Percentiles rank a stretch among this genome's conserved stretches.
Evolutionary conservation across 768 basidiomycete genomes (phyloP).

Genomic region (Clavulina sp.): DNA sequence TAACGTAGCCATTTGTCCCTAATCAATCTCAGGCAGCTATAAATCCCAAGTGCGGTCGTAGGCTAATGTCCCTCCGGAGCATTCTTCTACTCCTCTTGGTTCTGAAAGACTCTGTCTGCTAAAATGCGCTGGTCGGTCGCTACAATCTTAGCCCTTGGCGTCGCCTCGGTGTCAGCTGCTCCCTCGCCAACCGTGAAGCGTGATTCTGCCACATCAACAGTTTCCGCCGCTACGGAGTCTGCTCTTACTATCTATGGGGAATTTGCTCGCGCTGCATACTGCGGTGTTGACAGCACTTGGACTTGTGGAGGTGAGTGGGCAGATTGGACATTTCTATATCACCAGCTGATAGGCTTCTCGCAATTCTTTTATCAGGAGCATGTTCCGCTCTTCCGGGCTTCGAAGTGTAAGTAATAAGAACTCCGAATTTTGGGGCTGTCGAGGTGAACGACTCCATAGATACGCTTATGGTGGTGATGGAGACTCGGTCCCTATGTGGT

Average conservation of each 20-base stretch:
- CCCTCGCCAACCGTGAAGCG: no score
- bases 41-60: no score
- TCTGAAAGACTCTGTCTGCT: no score
- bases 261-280: conserved; percentile 8
- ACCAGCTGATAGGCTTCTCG: not conserved
- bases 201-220: no score
- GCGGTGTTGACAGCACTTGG: not conserved
- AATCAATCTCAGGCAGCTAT: no score
- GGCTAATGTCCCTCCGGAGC: no score
- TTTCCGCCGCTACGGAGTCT: not conserved
- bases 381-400: not conserved
- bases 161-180: no score
- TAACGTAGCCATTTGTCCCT: no score
- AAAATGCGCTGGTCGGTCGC: no score
- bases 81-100: no score
- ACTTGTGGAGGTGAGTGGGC: not conserved
- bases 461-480: not conserved
- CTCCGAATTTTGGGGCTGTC: not conserved
- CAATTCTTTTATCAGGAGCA: not conserved
- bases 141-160: no score
- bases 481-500: not conserved
- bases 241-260: not conserved
- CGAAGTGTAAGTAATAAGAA: no score
- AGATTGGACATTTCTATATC: not conserved
- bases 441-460: not conserved